These are phyloP conservation scores for Leccinum obscurum DNA, from an alignment of 768 basidiomycete genomes.

Conservation along the genomic window DNA sequence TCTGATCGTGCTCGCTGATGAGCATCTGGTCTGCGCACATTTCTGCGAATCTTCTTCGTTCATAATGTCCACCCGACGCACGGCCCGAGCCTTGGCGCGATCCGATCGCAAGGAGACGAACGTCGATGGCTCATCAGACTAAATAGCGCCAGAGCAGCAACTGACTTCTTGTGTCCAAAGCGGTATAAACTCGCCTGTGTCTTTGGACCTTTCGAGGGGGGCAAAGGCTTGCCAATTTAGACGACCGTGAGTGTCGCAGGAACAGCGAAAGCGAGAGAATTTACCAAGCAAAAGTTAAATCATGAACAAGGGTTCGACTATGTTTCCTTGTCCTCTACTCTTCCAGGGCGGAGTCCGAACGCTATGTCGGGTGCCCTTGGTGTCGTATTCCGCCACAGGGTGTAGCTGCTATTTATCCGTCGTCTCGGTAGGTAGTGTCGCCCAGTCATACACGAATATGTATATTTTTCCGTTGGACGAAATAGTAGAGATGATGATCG, in stretches of 20 bases:
- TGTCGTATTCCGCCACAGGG: constrained; percentile 72
- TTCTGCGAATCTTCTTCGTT: constrained; percentile 96
- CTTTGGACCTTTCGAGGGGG: constrained; percentile 89
- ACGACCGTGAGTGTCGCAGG: constrained; percentile 3
- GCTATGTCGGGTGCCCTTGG: constrained; percentile 66
- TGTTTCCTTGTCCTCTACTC: constrained; percentile 34
- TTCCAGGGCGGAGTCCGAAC: constrained; percentile 31
- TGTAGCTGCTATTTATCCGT: constrained; percentile 37
- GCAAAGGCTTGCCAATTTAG: constrained; percentile 92
- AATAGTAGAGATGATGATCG: constrained; percentile 61
- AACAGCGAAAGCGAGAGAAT: constrained; percentile 16
- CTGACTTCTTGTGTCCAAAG: constrained; percentile 96
- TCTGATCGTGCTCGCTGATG: constrained; percentile 78
- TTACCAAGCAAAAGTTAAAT: constrained; percentile 74
- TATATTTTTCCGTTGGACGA: constrained; percentile 80
- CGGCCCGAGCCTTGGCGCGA: constrained; percentile 57
- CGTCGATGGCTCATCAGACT: constrained; percentile 57
- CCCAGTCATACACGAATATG: constrained; percentile 74
- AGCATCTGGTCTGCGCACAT: constrained; percentile 70
- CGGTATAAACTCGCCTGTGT: constrained; percentile 92
- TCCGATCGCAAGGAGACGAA: constrained; percentile 88
- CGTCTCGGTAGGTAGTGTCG: constrained; percentile 40
- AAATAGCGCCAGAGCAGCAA: constrained; percentile 18
- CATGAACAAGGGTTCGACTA: constrained; percentile 13
- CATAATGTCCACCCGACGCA: constrained; percentile 91